Base-by-base conservation (phyloP, 108 stramenopile species). In the Skeletonema potamos region DNA sequence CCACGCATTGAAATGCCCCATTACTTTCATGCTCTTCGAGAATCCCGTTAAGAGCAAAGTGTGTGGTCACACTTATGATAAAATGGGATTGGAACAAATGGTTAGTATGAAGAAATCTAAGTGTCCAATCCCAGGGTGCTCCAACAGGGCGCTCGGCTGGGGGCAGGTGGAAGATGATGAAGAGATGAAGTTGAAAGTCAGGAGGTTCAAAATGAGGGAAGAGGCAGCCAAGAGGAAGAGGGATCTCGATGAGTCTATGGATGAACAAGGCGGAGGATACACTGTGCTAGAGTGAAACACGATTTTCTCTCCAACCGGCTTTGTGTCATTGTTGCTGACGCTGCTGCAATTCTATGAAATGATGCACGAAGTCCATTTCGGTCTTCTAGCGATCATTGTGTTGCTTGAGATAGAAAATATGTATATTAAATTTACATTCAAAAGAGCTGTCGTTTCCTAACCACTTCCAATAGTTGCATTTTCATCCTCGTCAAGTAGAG, bases 71-170 rank as follows among this genome's bases (percentile, higher is more conserved):
- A 76, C 77, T 18, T 92, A 89, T 58, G 77, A 73, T 34, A 58
- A 57, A 17, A 76, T 57, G 18, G 88, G 84, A 6, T 81, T 92
- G 43, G 34, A 65, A 3, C 81, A 86, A 29, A 54, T 82, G 66
- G 6, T 90, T 0, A 24, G 62, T 5, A 77, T 62, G 26, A 37
- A 65, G 3, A 82, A 82, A 27, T 26, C 18, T 9, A 76, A 56
- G 6, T 92, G 91, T 67, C 91, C 91, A 54, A 65, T 87, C 3
- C 61, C 86, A 22, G 91, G 91, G 12, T 92, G 91, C 66, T 66
- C 54, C 24, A 89, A 87, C 63, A 62, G 20, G 2, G 46, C 24
- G 0, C 32, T 89, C 29, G 58, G 76, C 10, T 18, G 56, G 20
- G 61, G 55, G 11, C 84, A 86, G 66, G 62, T 89, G 63, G 86